Percentiles rank a stretch among this genome's conserved stretches.
These are phyloP conservation scores for Paracorniculantispora psalliotae DNA, from an alignment of 2,329 filamentous ascomycete genomes.

Conservation along the genomic window DNA sequence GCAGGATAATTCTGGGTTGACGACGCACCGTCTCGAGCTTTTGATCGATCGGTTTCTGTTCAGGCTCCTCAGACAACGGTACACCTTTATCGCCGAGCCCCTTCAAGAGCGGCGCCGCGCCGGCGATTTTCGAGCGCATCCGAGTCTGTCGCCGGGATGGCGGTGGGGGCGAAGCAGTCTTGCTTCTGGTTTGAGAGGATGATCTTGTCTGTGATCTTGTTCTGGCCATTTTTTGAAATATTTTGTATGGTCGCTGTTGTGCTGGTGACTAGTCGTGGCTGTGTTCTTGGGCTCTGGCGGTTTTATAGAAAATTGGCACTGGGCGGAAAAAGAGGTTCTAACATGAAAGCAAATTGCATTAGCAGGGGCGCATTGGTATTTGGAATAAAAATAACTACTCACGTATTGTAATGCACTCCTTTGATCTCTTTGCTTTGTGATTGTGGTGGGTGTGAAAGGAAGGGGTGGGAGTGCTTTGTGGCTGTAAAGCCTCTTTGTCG, in stretches of 20 bases:
- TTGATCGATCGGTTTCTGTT: constrained; percentile 13
- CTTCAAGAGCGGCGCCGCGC: constrained; percentile 21
- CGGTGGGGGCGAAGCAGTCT: background rate
- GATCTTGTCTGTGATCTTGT: background rate
- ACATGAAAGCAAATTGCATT: background rate
- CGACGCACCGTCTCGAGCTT: constrained; percentile 12
- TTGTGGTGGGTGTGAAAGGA: background rate
- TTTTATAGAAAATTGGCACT: background rate
- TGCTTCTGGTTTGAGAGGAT: background rate
- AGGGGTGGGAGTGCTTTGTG: too few relatives aligned
- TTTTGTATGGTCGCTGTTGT: background rate
- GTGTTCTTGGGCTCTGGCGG: background rate
- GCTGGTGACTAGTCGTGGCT: background rate
- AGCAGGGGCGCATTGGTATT: background rate
- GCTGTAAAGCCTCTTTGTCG: too few relatives aligned
- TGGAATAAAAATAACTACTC: background rate
- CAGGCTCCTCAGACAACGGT: constrained; percentile 17
- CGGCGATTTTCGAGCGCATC: constrained; percentile 18
- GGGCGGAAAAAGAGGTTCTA: background rate
- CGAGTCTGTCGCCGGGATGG: background rate
- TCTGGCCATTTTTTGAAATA: background rate
- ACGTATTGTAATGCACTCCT: too few relatives aligned
- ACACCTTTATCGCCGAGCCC: constrained; percentile 18
- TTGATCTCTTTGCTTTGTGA: background rate
- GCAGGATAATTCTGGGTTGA: constrained; percentile 3